Percentiles rank a stretch among this genome's conserved stretches.
Evolutionary conservation across 768 basidiomycete genomes (phyloP).

Genomic region (Auriscalpium vulgare): DNA sequence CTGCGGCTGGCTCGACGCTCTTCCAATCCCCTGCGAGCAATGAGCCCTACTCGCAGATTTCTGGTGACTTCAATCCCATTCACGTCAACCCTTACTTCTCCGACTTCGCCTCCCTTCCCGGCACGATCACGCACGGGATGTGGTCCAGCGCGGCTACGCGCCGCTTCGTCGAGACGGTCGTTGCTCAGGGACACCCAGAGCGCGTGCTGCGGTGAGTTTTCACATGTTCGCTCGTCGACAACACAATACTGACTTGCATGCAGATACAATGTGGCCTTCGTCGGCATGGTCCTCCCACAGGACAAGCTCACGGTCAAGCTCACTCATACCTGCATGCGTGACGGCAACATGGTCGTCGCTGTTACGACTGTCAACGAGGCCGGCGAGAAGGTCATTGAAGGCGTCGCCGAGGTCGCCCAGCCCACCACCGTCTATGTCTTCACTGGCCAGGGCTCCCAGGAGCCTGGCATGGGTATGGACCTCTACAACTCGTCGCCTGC

Average conservation of each 20-base stretch:
- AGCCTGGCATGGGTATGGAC: slow-evolving; percentile 99
- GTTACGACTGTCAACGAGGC: slow-evolving; percentile 78
- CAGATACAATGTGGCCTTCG: slow-evolving; percentile 91
- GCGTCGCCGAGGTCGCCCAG: slow-evolving; percentile 89
- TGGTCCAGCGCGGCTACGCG: slow-evolving; percentile 96
- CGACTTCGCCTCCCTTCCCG: slow-evolving; percentile 84
- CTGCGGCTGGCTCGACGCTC: slow-evolving; percentile 42
- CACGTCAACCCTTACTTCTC: slow-evolving; percentile 99
- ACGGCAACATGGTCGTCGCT: slow-evolving; percentile 88
- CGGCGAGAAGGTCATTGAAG: slow-evolving; percentile 88
- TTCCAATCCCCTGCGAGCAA: slow-evolving; percentile 88
- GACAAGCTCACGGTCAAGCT: slow-evolving; percentile 83
- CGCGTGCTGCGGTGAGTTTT: slow-evolving; percentile 75
- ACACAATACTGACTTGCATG: slow-evolving; percentile 6
- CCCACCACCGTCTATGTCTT: slow-evolving; percentile 93
- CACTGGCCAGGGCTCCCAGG: slow-evolving; percentile 97
- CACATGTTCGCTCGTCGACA: slow-evolving; percentile 1
- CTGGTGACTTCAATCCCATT: slow-evolving; percentile 98
- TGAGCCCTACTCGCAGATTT: slow-evolving; percentile 91
- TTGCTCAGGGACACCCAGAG: slow-evolving; percentile 86
- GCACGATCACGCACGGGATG: slow-evolving; percentile 96
- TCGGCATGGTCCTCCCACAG: slow-evolving; percentile 93
- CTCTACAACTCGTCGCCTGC: slow-evolving; percentile 89
- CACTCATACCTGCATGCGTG: slow-evolving; percentile 84
- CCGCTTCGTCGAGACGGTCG: slow-evolving; percentile 86